Conservation (phyloP, 108 stramenopile species). For the Pseudonitzschia multistriata region DNA sequence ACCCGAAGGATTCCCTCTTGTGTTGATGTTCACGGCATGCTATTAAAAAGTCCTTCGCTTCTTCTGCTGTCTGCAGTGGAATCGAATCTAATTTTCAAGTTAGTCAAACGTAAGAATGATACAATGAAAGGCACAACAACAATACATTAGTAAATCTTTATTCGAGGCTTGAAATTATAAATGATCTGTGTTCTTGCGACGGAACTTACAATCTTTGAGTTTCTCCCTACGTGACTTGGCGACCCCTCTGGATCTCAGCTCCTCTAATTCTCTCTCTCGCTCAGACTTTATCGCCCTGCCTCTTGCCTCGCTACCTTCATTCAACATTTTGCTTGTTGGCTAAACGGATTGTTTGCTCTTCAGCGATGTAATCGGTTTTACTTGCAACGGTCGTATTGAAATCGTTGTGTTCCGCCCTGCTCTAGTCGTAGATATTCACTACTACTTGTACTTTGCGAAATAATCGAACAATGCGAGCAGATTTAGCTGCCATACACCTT, state of each 20-base stretch:
- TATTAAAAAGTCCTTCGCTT: slow-evolving; percentile 45
- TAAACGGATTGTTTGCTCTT: not conserved
- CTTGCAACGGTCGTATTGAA: not conserved
- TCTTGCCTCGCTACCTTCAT: slow-evolving; percentile 24
- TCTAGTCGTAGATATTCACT: no score
- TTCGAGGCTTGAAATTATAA: not conserved
- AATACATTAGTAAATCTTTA: not conserved
- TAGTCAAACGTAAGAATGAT: not conserved
- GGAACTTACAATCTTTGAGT: slow-evolving; percentile 50
- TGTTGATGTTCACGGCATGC: slow-evolving; percentile 35
- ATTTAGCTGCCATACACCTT: not conserved
- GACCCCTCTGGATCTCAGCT: slow-evolving; percentile 39
- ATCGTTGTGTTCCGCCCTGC: no score
- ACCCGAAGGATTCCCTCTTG: slow-evolving; percentile 21
- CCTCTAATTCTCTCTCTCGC: slow-evolving; percentile 40
- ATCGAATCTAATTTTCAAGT: not conserved
- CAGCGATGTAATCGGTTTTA: no score
- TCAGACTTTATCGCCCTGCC: slow-evolving; percentile 35
- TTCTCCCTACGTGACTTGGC: slow-evolving; percentile 37
- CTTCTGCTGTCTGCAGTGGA: slow-evolving; percentile 58
- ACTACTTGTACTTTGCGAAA: no score
- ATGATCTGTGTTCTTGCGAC: not conserved
- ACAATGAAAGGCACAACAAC: not conserved
- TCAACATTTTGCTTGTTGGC: not conserved
- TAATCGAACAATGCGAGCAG: not conserved